Base-by-base conservation (phyloP, 2,329 filamentous ascomycete genomes). In the Cladophialophora bantiana region DNA sequence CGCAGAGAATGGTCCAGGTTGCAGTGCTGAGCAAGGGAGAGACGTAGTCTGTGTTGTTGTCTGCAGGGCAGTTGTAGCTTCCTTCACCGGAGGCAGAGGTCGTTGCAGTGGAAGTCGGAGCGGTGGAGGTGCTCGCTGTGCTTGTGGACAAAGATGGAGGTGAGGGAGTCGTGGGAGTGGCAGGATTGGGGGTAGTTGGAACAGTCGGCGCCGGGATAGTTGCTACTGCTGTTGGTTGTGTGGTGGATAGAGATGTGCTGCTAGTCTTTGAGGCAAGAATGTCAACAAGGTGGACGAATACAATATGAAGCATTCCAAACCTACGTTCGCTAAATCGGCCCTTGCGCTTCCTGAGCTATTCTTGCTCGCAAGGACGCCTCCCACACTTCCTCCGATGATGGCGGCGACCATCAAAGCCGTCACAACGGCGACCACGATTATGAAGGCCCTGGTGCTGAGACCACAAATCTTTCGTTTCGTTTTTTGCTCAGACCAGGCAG, bases 61-160 rank as follows among this genome's bases (percentile, higher is more conserved):
- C 59, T 40, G 59, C 50, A 20, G 59, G 59, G 34, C 59, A 61
- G 15, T 61, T 61, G 59, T 61, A 61, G 59, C 10, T 61, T 53
- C 59, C 59, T 40, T 61, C 59, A 34, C 32, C 13, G 18, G 59
- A 53, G n/a, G 45, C 35, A 10, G 56, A 31, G n/a, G 56, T 58
- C 13, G 57, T 10, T 15, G 57, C 9, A 15, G 40, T 20, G n/a
- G 57, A 48, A n/a, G 57, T 34, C 10, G 26, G 4, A 31, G 57
- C 18, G 7, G 56, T 42, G 56, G 56, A 59, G 26, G 59, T 38
- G 13, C 10, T 5, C 1, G 45, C 32, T 35, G 59, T 40, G 59
- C 15, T 12, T 31, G 31, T 55, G 7, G 40, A 53, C 13, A 7
- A 34, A 12, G 52, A n/a, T 36, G 52, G 34, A 26, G 52, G 34